Percentiles rank a stretch among this genome's conserved stretches.
Evolutionary conservation across 2,329 filamentous ascomycete genomes (phyloP).

Genomic region (Calonectria montana): DNA sequence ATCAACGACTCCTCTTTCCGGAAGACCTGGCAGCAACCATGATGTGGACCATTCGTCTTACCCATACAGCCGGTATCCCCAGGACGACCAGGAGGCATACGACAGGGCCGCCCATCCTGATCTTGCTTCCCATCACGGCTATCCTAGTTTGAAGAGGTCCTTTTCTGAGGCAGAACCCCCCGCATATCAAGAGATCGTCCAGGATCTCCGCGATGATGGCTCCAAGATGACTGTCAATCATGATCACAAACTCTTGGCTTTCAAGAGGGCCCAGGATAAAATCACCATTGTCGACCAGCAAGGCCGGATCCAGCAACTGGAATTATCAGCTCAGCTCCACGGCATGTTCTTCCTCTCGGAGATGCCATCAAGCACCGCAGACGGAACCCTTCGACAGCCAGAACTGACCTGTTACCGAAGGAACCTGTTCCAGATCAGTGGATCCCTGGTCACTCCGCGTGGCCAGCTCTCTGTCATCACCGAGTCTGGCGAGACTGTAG

Average conservation of each 20-base stretch:
- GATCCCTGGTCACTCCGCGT: slow-evolving; percentile 83
- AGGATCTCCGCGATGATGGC: slow-evolving; percentile 69
- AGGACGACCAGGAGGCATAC: slow-evolving; percentile 66
- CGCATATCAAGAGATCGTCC: slow-evolving; percentile 70
- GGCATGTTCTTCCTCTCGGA: slow-evolving; percentile 92
- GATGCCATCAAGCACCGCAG: slow-evolving; percentile 72
- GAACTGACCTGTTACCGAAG: slow-evolving; percentile 96
- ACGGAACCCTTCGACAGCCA: slow-evolving; percentile 71
- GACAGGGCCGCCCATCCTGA: slow-evolving; percentile 63
- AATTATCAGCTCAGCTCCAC: slow-evolving; percentile 79
- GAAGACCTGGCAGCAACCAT: slow-evolving; percentile 62
- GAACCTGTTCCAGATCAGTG: slow-evolving; percentile 96
- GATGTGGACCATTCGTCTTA: slow-evolving; percentile 63
- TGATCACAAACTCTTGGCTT: slow-evolving; percentile 70
- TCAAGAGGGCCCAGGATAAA: slow-evolving; percentile 68
- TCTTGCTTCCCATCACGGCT: slow-evolving; percentile 63
- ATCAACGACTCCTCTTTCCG: slow-evolving; percentile 59
- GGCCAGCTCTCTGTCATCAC: slow-evolving; percentile 83
- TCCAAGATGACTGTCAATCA: slow-evolving; percentile 68
- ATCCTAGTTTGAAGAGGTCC: slow-evolving; percentile 66
- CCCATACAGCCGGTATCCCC: slow-evolving; percentile 64
- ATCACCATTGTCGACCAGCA: slow-evolving; percentile 70
- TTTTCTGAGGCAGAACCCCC: slow-evolving; percentile 67
- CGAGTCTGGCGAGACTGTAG: slow-evolving; percentile 85
- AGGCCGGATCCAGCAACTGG: slow-evolving; percentile 70